phyloP scores from a whole-genome alignment of 2,329 filamentous ascomycete species.

The Xylaria arbuscula region DNA sequence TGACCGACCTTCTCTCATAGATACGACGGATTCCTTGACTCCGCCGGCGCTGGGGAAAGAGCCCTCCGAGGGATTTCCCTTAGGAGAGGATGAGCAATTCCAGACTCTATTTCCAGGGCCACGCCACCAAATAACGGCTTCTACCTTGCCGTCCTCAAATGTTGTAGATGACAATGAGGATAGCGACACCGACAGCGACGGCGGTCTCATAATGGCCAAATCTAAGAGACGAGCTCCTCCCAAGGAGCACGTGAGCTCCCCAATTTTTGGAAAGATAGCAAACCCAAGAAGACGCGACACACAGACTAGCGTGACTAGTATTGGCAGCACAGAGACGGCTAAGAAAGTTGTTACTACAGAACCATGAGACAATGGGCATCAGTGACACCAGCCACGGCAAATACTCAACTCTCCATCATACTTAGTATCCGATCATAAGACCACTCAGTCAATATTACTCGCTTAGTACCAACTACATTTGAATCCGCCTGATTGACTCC shows the following conservation, averaged over 20 bases:
- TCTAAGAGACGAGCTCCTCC: constrained; percentile 57
- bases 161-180: constrained; percentile 58
- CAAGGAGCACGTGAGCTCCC: constrained; percentile 47
- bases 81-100: constrained; percentile 52
- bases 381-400: not conserved
- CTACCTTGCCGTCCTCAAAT: constrained; percentile 40
- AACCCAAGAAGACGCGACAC: constrained; percentile 65
- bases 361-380: constrained; percentile 41
- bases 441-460: not conserved
- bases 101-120: constrained; percentile 44
- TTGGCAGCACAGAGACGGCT: constrained; percentile 71
- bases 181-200: constrained; percentile 67
- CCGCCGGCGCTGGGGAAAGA: constrained; percentile 64
- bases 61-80: constrained; percentile 58
- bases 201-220: constrained; percentile 65
- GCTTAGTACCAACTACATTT: not conserved
- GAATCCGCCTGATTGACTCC: not conserved
- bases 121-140: constrained; percentile 37
- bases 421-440: not conserved
- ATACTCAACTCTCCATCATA: not conserved
- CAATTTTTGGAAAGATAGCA: constrained; percentile 48
- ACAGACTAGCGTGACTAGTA: constrained; percentile 69
- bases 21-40: constrained; percentile 66
- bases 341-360: constrained; percentile 63
- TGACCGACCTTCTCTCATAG: constrained; percentile 58